Conservation (phyloP, 345 rosid genomes). For the Salix arbutifolia region DNA sequence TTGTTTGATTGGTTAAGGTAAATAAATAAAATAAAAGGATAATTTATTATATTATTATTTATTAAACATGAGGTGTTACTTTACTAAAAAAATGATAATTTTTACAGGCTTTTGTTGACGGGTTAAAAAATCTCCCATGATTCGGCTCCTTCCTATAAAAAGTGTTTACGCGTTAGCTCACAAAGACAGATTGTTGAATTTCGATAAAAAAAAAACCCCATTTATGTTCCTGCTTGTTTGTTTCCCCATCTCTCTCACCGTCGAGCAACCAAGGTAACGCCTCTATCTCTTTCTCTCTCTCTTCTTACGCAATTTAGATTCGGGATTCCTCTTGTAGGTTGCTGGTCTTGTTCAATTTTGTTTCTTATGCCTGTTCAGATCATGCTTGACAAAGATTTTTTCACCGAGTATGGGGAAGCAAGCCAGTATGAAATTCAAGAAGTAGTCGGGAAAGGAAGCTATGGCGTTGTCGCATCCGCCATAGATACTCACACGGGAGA, state of each 20-base stretch:
- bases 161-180: background rate
- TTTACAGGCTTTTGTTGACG: slow-evolving; percentile 5
- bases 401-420: slow-evolving; percentile 97
- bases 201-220: background rate
- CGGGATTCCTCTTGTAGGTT: background rate
- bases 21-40: background rate
- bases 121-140: background rate
- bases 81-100: background rate
- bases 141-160: background rate
- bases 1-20: background rate
- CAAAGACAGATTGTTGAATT: background rate
- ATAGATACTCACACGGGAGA: slow-evolving; percentile 88
- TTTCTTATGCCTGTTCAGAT: slow-evolving; percentile 12
- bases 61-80: background rate
- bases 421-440: slow-evolving; percentile 90
- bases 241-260: background rate
- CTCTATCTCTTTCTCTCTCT: background rate
- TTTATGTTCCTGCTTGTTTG: background rate
- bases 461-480: slow-evolving; percentile 95
- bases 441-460: slow-evolving; percentile 96
- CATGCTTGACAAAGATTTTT: slow-evolving; percentile 86
- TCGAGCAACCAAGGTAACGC: background rate
- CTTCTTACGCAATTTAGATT: background rate
- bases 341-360: background rate
- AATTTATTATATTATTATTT: too few species aligned